Base-by-base conservation (phyloP, 108 stramenopile species). In the Cyclotella atomus region DNA sequence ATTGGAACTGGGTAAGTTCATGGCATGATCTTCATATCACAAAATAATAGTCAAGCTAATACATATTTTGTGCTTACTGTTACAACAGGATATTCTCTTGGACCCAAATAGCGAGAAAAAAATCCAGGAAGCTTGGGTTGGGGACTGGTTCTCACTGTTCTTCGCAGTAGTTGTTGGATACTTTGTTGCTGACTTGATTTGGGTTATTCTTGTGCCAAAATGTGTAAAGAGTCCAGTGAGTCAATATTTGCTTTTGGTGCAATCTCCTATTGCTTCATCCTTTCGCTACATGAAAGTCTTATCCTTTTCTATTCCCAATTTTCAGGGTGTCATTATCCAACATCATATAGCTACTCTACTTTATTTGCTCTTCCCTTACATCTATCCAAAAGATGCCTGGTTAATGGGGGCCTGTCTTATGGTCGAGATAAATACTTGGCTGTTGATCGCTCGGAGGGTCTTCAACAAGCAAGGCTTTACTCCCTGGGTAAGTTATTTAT, bases 371-470 rank as follows among this genome's bases (percentile, higher is more conserved):
- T 69, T 92, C 60, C 95, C 95, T 1, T 88, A 81, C 55, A 33
- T 67, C 27, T 49, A 63, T 50, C 56, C 79, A 71, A 66, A 83
- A n/a, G 63, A 69, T 10, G 81, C 89, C 35, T 96, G 88, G 86
- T 73, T 87, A n/a, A 92, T 96, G 91, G 95, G 95, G 24, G 91
- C 89, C 1, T 91, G 88, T 69, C 79, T 96, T 61, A 89, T 68
- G 60, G 92, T 93, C 3, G 92, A 96, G 73, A 74, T 93, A 64
- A 96, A 96, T 62, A 96, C 95, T 0, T 96, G 95, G 95, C 92
- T 91, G 53, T 85, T 96, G 59, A 93, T 96, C 44, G 92, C 92
- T 9, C 78, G 95, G 54, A 75, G 95, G 23, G 90, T 96, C n/a
- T 92, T 96, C 84, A 93, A 96, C 75, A 92, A 92, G 49, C 84